Percentiles rank a stretch among this genome's conserved stretches.
Evolutionary conservation across 495 filamentous ascomycete species (phyloP).

Genomic region (Penicillium bialowiezense): DNA sequence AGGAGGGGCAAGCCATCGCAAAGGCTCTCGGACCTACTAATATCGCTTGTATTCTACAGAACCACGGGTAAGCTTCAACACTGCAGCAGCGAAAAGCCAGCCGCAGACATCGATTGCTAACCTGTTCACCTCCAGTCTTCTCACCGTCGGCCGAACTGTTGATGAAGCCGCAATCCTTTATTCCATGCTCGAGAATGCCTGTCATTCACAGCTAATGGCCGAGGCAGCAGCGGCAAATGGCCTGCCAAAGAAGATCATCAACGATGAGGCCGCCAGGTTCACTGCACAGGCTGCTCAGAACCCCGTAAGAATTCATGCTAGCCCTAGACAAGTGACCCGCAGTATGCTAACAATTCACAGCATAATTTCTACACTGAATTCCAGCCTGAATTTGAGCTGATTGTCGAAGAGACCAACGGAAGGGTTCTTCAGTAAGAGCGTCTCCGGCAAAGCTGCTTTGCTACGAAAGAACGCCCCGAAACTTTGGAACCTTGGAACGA

Average conservation of each 20-base stretch:
- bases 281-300: conserved; percentile 42
- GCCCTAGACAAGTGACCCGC: neutral
- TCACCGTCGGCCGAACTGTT: conserved; percentile 62
- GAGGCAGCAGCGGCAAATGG: conserved; percentile 59
- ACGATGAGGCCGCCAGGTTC: conserved; percentile 34
- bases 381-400: conserved; percentile 43
- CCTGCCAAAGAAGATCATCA: conserved; percentile 54
- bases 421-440: conserved; percentile 31
- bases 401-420: conserved; percentile 46
- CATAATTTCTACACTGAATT: conserved; percentile 47
- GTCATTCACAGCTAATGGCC: conserved; percentile 63
- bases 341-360: conserved; percentile 17
- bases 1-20: conserved; percentile 60
- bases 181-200: conserved; percentile 61
- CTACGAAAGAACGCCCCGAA: too few relatives aligned
- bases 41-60: conserved; percentile 62
- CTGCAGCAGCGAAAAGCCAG: neutral
- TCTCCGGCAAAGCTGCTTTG: too few relatives aligned
- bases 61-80: conserved; percentile 50
- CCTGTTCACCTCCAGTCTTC: conserved; percentile 29
- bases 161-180: conserved; percentile 70
- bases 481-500: too few relatives aligned
- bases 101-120: neutral
- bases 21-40: conserved; percentile 58
- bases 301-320: conserved; percentile 23